phyloP scores from a whole-genome alignment of 108 stramenopile genomes.

The Schizochytrium sp. region DNA sequence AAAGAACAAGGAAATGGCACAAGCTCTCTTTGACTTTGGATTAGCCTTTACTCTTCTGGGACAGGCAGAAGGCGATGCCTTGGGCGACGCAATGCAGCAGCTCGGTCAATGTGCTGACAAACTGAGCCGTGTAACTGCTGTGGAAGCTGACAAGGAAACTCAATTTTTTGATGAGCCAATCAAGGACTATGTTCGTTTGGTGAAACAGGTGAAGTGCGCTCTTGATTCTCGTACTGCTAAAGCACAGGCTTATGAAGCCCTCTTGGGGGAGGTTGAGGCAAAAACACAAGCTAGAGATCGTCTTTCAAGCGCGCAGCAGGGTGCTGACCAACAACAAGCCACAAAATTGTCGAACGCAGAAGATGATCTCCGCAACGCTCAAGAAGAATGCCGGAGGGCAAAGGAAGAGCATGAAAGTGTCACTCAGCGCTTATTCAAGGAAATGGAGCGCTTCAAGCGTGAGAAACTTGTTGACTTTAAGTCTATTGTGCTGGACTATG shows the following conservation, averaged over 20 bases:
- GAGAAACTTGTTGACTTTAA: slow-evolving; percentile 96
- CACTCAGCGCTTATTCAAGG: slow-evolving; percentile 88
- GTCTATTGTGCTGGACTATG: slow-evolving; percentile 88
- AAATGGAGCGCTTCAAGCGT: slow-evolving; percentile 95
- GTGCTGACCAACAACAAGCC: too few species aligned
- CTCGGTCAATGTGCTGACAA: slow-evolving; percentile 88
- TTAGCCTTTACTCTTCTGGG: slow-evolving; percentile 93
- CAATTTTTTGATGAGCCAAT: slow-evolving; percentile 90
- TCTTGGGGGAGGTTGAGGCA: slow-evolving; percentile 81
- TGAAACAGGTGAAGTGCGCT: slow-evolving; percentile 92
- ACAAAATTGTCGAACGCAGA: slow-evolving; percentile 77
- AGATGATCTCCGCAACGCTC: slow-evolving; percentile 83
- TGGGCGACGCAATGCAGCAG: slow-evolving; percentile 86
- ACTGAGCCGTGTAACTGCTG: slow-evolving; percentile 80
- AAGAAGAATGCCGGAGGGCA: slow-evolving; percentile 82
- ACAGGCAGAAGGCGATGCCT: slow-evolving; percentile 87
- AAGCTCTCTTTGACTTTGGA: slow-evolving; percentile 94
- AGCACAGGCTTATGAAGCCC: slow-evolving; percentile 83
- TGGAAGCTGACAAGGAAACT: slow-evolving; percentile 88
- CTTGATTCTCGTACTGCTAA: slow-evolving; percentile 89
- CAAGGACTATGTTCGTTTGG: slow-evolving; percentile 91
- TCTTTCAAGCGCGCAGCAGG: background rate
- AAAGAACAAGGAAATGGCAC: slow-evolving; percentile 91
- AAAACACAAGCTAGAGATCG: slow-evolving; percentile 15
- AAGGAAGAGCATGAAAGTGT: slow-evolving; percentile 87